phyloP scores from a whole-genome alignment of 116 monocot genomes.

The Thalassia testudinum region DNA sequence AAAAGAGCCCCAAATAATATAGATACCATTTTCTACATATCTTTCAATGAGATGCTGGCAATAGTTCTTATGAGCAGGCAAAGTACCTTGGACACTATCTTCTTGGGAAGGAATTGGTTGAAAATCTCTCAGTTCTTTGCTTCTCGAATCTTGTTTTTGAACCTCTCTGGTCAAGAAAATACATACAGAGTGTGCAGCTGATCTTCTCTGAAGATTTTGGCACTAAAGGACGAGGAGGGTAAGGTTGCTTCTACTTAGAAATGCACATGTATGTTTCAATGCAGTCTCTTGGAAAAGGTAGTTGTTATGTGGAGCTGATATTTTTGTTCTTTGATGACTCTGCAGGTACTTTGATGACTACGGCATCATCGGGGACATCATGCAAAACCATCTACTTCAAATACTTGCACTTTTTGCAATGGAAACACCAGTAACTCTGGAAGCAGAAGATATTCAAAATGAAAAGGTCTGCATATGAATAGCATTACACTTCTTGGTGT shows the following conservation, averaged over 20 bases:
- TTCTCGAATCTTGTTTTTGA: slow-evolving; percentile 97
- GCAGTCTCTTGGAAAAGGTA: no score
- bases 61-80: no score
- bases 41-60: no score
- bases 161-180: slow-evolving; percentile 94
- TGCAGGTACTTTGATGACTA: slow-evolving; percentile 83
- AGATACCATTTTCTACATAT: no score
- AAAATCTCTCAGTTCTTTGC: slow-evolving; percentile 84
- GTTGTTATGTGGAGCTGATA: no score
- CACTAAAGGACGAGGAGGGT: slow-evolving; percentile 99
- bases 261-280: no score
- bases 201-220: slow-evolving; percentile 97
- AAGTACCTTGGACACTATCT: no score
- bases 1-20: no score
- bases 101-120: slow-evolving; percentile 91
- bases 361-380: slow-evolving; percentile 92
- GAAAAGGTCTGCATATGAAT: slow-evolving; percentile 48
- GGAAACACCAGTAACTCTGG: slow-evolving; percentile 94
- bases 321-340: background rate
- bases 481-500: background rate
- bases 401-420: slow-evolving; percentile 93
- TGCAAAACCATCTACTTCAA: slow-evolving; percentile 98
- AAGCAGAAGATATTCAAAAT: slow-evolving; percentile 91
- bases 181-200: slow-evolving; percentile 90
- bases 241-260: slow-evolving; percentile 4